Conservation (phyloP, 495 filamentous ascomycete genomes). For the Saxophila tyrrhenica region DNA sequence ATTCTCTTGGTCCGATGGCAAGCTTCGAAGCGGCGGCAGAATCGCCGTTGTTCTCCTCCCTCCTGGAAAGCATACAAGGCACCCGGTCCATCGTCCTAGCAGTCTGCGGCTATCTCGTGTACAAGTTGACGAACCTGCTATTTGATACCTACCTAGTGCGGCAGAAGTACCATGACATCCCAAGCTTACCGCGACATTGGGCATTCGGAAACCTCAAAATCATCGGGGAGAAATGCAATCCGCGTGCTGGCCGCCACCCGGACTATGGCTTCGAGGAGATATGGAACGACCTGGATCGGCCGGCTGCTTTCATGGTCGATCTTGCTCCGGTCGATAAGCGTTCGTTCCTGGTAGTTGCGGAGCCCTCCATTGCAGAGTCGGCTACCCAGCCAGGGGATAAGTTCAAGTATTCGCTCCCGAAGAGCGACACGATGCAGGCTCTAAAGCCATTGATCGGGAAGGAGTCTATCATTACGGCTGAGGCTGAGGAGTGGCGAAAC, state of each 20-base stretch:
- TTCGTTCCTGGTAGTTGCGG: background rate
- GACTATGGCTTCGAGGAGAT: conserved; percentile 1
- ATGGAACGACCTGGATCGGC: background rate
- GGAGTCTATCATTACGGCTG: background rate
- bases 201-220: background rate
- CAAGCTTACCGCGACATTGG: conserved; percentile 2
- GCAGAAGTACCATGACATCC: background rate
- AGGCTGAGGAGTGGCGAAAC: background rate
- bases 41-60: background rate
- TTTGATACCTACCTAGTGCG: background rate
- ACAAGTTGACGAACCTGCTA: background rate
- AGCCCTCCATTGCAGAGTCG: background rate
- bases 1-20: too few relatives aligned
- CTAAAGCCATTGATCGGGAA: background rate
- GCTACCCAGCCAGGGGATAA: background rate
- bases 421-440: background rate
- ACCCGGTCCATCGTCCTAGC: background rate
- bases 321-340: background rate
- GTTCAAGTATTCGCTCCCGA: background rate
- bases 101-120: background rate
- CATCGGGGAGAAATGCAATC: background rate
- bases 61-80: background rate
- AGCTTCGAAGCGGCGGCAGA: too few relatives aligned
- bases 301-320: background rate
- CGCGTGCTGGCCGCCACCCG: background rate